Evolutionary conservation across 768 basidiomycete species (phyloP), one percentile per base, ranked within the genome.

Genomic region (Boletus bicolor): DNA sequence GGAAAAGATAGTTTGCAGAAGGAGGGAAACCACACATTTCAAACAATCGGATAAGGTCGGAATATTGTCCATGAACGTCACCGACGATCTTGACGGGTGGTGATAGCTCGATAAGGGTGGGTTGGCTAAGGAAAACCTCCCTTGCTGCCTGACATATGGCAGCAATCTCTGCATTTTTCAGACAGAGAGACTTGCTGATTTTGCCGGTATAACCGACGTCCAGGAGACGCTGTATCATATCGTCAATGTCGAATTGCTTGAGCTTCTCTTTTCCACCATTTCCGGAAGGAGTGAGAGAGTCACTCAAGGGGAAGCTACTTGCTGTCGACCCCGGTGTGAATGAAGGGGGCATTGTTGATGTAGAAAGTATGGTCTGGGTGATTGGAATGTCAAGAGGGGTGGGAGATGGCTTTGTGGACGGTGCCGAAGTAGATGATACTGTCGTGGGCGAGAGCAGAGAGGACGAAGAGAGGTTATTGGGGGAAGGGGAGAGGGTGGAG

Each of bases 11-110:
- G 70, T 98, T 98, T 63, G 94, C 88, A 5, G 88, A 82, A 5
- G 97, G 97, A 28, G 97, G 97, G 73, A 98, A 99, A 24, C 97
- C 97, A 69, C 97, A 98, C 96, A 98, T 98, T 74, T 98, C 97
- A 66, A 99, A 99, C 44, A 99, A 76, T 51, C 97, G 89, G 65
- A 98, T 98, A 65, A 99, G 86, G 79, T 99, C 97, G 49, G 91
- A 92, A 73, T 98, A 99, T 76, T 99, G 97, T 7, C 97, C 97
- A 68, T 99, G 97, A 7, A 98, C 95, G 73, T 99, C 97, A 28
- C 97, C 97, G 17, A 98, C 97, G 60, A 99, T 98, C 82, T 98
- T 99, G 64, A 99, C 97, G 28, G 97, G 96, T 9, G 97, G 97
- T 6, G 90, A 92, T 48, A 99, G 82, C 73, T 99, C 97, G 68